Percentiles rank a stretch among this genome's conserved stretches.
These are phyloP conservation scores for Trichophyton schoenleinii DNA, from an alignment of 2,329 filamentous ascomycete species.

Conservation along the genomic window DNA sequence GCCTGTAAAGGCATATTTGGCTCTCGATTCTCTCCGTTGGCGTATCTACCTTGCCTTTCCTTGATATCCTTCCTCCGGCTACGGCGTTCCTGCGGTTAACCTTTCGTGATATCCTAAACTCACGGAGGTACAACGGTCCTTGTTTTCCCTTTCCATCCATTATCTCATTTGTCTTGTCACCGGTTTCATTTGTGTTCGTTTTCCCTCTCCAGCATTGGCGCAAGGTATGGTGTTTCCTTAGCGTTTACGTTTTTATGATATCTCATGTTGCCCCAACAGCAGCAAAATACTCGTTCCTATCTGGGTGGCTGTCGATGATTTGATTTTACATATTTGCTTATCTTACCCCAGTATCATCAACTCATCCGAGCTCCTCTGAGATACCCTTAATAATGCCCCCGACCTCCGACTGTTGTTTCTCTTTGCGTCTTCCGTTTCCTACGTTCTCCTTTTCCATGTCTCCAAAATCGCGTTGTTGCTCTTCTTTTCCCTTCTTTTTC, in stretches of 20 bases:
- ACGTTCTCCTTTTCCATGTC: too few relatives aligned
- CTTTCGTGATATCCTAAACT: not conserved
- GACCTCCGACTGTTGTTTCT: too few relatives aligned
- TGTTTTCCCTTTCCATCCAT: not conserved
- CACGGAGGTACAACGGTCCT: slow-evolving; percentile 1
- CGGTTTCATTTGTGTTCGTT: not conserved
- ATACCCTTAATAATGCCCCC: slow-evolving; percentile 3
- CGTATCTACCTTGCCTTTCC: not conserved
- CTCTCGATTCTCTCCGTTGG: not conserved
- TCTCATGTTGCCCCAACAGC: not conserved
- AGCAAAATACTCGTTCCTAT: not conserved
- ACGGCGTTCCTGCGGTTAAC: not conserved
- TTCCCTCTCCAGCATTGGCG: slow-evolving; percentile 3
- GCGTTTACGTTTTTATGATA: slow-evolving; percentile 4
- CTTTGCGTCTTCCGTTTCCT: too few relatives aligned
- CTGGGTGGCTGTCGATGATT: not conserved
- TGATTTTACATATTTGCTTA: not conserved
- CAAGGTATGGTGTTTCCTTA: slow-evolving; percentile 4
- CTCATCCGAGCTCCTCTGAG: not conserved
- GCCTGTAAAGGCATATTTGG: slow-evolving; percentile 20
- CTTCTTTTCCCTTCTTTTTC: too few relatives aligned
- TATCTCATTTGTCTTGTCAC: not conserved
- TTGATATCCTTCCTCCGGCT: not conserved
- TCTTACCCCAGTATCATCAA: not conserved
- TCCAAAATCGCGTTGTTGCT: too few relatives aligned